Evolutionary conservation across 2,329 filamentous ascomycete species (phyloP).

Genomic region (Trichoderma sp.): DNA sequence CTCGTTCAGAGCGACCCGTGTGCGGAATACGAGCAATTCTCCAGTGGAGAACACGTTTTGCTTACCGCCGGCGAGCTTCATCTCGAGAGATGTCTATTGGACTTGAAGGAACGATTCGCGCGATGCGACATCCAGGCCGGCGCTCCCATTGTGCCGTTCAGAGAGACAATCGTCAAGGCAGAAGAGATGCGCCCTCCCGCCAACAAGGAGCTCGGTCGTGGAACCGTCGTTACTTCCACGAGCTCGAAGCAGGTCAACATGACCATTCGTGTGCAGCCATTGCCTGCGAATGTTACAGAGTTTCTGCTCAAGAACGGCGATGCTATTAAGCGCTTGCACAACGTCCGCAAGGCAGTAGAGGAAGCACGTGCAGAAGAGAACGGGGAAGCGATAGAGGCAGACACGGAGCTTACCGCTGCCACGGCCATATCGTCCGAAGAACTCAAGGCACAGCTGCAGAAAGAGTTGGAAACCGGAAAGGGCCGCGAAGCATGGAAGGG

Average conservation of each 20-base stretch:
- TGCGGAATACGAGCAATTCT: constrained; percentile 90
- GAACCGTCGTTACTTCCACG: constrained; percentile 73
- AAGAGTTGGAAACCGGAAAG: constrained; percentile 70
- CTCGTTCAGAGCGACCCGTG: constrained; percentile 95
- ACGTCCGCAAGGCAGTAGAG: constrained; percentile 59
- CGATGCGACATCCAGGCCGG: constrained; percentile 93
- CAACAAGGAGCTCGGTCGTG: constrained; percentile 83
- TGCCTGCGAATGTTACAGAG: constrained; percentile 77
- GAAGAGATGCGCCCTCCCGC: constrained; percentile 90
- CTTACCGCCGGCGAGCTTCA: constrained; percentile 93
- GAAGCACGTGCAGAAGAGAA: constrained; percentile 42
- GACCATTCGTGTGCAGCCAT: constrained; percentile 72
- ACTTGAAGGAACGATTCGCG: constrained; percentile 89
- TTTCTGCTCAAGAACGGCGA: constrained; percentile 80
- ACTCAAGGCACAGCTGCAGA: constrained; percentile 72
- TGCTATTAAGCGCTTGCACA: constrained; percentile 77
- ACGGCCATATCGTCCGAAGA: constrained; percentile 71
- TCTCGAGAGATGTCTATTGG: constrained; percentile 89
- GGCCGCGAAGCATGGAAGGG: constrained; percentile 74
- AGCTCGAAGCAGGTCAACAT: constrained; percentile 85
- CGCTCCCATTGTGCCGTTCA: constrained; percentile 91
- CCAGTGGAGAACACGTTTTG: constrained; percentile 92
- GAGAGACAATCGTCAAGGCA: constrained; percentile 84
- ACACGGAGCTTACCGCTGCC: constrained; percentile 61
- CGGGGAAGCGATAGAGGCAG: constrained; percentile 47